A percentile compares a stretch with the other conserved stretches of the same genome.
These are phyloP conservation scores for Wallacemonas sp. DNA, from an alignment of 208 protist species.

Conservation along the genomic window DNA sequence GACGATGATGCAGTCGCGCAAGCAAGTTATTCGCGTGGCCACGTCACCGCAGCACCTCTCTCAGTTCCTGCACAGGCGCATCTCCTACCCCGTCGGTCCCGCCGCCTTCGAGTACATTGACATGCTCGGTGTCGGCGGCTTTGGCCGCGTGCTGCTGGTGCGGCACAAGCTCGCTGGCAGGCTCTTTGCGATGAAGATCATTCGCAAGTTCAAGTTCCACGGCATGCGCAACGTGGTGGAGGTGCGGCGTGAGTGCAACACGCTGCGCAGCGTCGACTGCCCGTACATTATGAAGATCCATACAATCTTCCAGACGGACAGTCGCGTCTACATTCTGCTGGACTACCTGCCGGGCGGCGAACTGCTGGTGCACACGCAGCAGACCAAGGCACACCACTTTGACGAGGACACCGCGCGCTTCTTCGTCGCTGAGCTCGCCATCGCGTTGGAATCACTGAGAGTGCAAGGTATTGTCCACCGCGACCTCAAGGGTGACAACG, in stretches of 20 bases:
- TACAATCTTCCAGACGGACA: slow-evolving; percentile 80
- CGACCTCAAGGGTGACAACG: slow-evolving; percentile 90
- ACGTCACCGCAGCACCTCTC: slow-evolving; percentile 27
- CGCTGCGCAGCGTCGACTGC: slow-evolving; percentile 68
- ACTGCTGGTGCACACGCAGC: slow-evolving; percentile 91
- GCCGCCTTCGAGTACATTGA: slow-evolving; percentile 54
- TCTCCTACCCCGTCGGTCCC: slow-evolving; percentile 43
- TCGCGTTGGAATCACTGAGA: slow-evolving; percentile 87
- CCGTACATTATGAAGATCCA: slow-evolving; percentile 90
- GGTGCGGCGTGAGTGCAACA: slow-evolving; percentile 66
- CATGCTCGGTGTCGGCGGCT: slow-evolving; percentile 72
- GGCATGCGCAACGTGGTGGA: slow-evolving; percentile 60
- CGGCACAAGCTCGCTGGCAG: slow-evolving; percentile 51
- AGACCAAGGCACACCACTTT: slow-evolving; percentile 46
- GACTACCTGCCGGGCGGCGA: slow-evolving; percentile 94
- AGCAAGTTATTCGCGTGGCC: slow-evolving; percentile 22
- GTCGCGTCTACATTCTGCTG: slow-evolving; percentile 86
- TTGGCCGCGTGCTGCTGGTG: slow-evolving; percentile 77
- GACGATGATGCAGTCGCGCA: slow-evolving; percentile 23
- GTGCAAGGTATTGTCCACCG: slow-evolving; percentile 74
- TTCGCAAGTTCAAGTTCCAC: slow-evolving; percentile 58
- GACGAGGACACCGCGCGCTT: slow-evolving; percentile 70
- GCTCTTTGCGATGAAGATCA: slow-evolving; percentile 78
- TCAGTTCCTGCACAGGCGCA: slow-evolving; percentile 40
- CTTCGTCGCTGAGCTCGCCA: slow-evolving; percentile 89